These are phyloP conservation scores for Yarrowia osloensis DNA, from an alignment of 805 yeast genomes.

Conservation along the genomic window DNA sequence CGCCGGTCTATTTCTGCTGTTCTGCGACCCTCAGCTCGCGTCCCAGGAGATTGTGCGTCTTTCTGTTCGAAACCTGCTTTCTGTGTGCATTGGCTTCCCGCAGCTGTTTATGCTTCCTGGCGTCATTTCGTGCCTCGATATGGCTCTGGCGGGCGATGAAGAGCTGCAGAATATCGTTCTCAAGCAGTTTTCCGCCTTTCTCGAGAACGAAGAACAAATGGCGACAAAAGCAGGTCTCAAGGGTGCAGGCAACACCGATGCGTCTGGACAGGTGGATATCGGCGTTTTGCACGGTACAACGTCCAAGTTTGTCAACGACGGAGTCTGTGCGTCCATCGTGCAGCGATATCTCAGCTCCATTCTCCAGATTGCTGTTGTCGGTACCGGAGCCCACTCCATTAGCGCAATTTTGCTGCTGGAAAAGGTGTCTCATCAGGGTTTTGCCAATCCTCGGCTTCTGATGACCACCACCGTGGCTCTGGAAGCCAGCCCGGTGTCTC, in stretches of 20 bases:
- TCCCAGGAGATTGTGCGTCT: conserved; percentile 48
- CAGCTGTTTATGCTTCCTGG: conserved; percentile 62
- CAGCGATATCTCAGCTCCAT: conserved; percentile 58
- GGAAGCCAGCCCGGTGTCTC: conserved; percentile 53
- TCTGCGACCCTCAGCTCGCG: conserved; percentile 53
- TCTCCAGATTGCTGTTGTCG: conserved; percentile 52
- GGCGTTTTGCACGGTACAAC: conserved; percentile 59
- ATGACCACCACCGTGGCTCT: conserved; percentile 71
- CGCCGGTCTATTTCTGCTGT: background rate
- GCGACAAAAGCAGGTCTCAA: conserved; percentile 46
- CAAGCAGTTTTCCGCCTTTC: conserved; percentile 59
- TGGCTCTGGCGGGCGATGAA: conserved; percentile 49
- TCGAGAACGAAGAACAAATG: conserved; percentile 48
- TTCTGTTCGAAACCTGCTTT: conserved; percentile 60
- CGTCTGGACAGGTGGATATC: conserved; percentile 44
- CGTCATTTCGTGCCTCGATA: conserved; percentile 56
- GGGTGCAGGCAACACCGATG: conserved; percentile 44
- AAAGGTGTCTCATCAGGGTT: conserved; percentile 62
- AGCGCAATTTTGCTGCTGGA: conserved; percentile 58
- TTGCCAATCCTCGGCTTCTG: conserved; percentile 71
- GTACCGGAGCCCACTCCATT: conserved; percentile 51
- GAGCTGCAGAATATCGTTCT: conserved; percentile 55
- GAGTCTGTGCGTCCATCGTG: conserved; percentile 71
- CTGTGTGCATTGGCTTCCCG: conserved; percentile 63
- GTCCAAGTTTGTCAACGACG: conserved; percentile 56